Evolutionary conservation across 164 flowering plant genomes (phyloP).

Genomic region (Kingdonia uniflora): DNA sequence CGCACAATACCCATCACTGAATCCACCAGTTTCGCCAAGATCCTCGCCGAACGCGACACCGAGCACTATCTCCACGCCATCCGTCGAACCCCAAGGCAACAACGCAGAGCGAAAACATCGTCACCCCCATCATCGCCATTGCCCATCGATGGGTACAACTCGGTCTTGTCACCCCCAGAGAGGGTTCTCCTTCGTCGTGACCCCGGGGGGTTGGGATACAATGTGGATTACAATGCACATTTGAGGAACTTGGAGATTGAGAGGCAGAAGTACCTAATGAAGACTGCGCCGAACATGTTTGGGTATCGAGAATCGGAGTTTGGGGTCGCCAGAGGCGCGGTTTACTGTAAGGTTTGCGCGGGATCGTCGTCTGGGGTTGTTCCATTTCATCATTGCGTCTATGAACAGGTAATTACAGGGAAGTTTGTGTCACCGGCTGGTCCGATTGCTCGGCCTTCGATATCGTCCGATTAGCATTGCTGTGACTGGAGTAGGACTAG

Average conservation of each 20-base stretch:
- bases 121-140: not conserved
- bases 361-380: slow-evolving; percentile 12
- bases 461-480: not conserved
- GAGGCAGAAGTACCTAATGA: slow-evolving; percentile 23
- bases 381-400: slow-evolving; percentile 41
- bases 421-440: slow-evolving; percentile 37
- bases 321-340: not conserved
- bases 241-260: slow-evolving; percentile 14
- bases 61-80: slow-evolving; percentile 23
- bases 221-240: slow-evolving; percentile 13
- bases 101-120: not conserved
- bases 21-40: slow-evolving; percentile 28
- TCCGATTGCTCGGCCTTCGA: slow-evolving; percentile 41
- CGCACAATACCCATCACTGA: slow-evolving; percentile 29
- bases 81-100: slow-evolving; percentile 11
- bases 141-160: not conserved
- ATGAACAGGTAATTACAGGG: slow-evolving; percentile 20
- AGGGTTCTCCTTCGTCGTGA: slow-evolving; percentile 18
- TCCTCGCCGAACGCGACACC: slow-evolving; percentile 12
- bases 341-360: slow-evolving; percentile 28
- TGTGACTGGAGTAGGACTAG: too few species aligned
- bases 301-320: not conserved
- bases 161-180: slow-evolving; percentile 11
- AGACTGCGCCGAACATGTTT: slow-evolving; percentile 11
- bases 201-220: slow-evolving; percentile 4